Conservation (phyloP, 352 stramenopile genomes). For the Blastocystis sp. region DNA sequence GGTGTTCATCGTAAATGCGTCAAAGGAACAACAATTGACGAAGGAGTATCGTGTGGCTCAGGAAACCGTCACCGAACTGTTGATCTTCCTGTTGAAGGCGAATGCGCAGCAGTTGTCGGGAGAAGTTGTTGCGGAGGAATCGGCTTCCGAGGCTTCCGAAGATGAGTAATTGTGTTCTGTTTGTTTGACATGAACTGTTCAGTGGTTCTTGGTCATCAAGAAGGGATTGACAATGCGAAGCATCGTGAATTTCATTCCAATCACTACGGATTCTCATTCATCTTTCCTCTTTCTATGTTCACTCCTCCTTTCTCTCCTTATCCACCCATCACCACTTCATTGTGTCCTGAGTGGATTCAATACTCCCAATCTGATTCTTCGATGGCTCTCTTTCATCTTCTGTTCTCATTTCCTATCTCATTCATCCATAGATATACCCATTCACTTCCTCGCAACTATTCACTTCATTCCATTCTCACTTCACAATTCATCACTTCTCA, state of each 20-base stretch:
- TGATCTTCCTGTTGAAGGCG: conserved; percentile 8
- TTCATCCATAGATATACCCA: background rate
- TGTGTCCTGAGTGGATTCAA: conserved; percentile 38
- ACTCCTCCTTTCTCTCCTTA: background rate
- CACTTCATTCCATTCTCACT: background rate
- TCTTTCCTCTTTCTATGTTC: background rate
- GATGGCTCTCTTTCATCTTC: background rate
- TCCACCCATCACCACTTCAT: background rate
- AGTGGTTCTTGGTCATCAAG: background rate
- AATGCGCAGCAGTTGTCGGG: background rate
- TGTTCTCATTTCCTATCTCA: background rate
- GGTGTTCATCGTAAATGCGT: background rate
- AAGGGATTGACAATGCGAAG: background rate
- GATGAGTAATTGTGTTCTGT: background rate
- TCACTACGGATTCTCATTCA: background rate
- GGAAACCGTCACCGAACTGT: background rate
- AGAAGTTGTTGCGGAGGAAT: background rate
- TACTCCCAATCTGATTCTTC: background rate
- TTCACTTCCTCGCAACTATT: background rate
- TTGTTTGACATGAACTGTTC: background rate
- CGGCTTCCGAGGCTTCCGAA: background rate
- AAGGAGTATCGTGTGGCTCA: conserved; percentile 7
- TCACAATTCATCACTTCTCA: background rate
- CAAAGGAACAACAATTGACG: background rate
- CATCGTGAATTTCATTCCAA: background rate